Conservation (phyloP, 352 stramenopile species). For the Blastocystis sp. region DNA sequence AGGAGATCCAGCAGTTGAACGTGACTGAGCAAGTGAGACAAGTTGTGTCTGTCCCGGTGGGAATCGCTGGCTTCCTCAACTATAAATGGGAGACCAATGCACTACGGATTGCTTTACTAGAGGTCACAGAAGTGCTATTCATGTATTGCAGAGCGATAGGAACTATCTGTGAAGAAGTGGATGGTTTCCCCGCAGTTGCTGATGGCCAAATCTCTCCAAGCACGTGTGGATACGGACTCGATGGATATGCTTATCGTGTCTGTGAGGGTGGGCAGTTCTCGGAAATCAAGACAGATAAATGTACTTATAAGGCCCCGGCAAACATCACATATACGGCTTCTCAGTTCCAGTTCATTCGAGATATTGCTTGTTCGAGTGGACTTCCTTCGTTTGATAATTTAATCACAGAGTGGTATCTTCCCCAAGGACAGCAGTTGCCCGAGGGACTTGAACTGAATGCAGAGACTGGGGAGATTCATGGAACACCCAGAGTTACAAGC, state of each 20-base stretch:
- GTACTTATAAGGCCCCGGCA: not conserved
- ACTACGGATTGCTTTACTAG: not conserved
- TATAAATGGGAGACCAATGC: not conserved
- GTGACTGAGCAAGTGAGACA: not conserved
- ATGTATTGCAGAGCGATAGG: not conserved
- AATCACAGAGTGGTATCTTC: not conserved
- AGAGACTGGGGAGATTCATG: not conserved
- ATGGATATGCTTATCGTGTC: not conserved
- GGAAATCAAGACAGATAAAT: not conserved
- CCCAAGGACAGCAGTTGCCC: not conserved
- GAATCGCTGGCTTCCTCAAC: not conserved
- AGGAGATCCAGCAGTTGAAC: not conserved
- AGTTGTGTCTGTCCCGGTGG: not conserved
- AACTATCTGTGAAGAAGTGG: not conserved
- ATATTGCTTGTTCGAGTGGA: not conserved
- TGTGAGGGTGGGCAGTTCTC: not conserved
- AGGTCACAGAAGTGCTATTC: not conserved
- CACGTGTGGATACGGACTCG: not conserved
- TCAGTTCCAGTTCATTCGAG: not conserved
- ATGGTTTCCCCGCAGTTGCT: not conserved
- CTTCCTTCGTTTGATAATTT: not conserved
- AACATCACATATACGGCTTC: not conserved
- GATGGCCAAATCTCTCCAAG: not conserved
- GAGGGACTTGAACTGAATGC: not conserved
- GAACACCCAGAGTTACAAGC: not conserved